Base-by-base conservation (phyloP, 2,329 filamentous ascomycete species). In the Monilinia fructigena region DNA sequence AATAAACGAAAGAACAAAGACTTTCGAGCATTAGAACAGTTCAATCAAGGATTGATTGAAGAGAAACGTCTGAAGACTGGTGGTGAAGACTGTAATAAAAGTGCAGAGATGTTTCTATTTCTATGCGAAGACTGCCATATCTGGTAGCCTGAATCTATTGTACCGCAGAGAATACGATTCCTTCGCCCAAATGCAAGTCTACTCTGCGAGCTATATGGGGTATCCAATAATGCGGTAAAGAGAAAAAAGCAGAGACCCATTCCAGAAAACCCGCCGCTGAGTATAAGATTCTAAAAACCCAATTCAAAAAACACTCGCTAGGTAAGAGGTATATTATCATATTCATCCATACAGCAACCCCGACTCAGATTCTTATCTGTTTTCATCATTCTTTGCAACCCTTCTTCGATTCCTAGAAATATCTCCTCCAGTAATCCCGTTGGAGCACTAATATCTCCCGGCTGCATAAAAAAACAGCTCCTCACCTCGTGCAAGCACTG, bases 381-480 rank as follows among this genome's bases (percentile, higher is more conserved):
- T 59, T 59, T 59, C 42, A 45, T 59, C 40, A 59, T 59, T 14
- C 23, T 31, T 14, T 59, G 55, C 40, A 59, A n/a, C 5, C 55
- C 55, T 40, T 59, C 55, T 31, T 59, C 55, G 7, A 59, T 47
- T n/a, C 26, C 55, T 26, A 59, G 10, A 31, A 59, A 59, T 0
- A 26, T 59, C 26, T 59, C 40, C 12, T 59, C 55, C 23, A 59
- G 20, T 28, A 59, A 47, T 2, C 55, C 55, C 11, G 40, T 59
- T 6, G 55, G 18, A n/a, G 55, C 40, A 47, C 55, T 47, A n/a
- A 59, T 59, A 47, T 59, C 26, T 11, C 40, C 55, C 0, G 40
- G 40, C 16, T 59, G 55, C 55, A 59, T 59, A 40, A 59, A 47
- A 18, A 59, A 59, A n/a, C 26, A 58, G 26, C 40, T 59, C 40